Conservation (phyloP, 257 asterid species). For the Linaria vulgaris region DNA sequence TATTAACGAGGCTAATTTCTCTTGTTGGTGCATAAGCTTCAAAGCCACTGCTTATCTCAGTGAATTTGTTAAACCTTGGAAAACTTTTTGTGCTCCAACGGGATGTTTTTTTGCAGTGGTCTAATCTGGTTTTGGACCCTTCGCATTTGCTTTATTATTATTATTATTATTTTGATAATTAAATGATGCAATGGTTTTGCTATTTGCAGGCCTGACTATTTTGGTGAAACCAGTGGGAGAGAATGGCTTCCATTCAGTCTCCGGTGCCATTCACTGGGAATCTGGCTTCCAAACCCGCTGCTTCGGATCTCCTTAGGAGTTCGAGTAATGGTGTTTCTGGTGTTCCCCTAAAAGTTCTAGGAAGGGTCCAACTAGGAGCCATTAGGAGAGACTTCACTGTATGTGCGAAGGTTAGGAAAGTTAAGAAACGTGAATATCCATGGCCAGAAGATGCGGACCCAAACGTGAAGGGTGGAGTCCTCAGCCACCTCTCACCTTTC, state of each 20-base stretch:
- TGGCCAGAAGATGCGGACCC: conserved; percentile 84
- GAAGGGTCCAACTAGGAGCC: conserved; percentile 56
- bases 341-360: conserved; percentile 61
- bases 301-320: conserved; percentile 72
- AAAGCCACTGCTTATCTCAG: no score
- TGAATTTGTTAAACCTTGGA: background rate
- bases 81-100: no score
- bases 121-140: background rate
- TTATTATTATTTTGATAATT: no score
- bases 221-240: conserved; percentile 19
- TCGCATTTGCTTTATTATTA: conserved; percentile 8
- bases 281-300: conserved; percentile 51
- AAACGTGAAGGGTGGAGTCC: conserved; percentile 75
- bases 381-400: conserved; percentile 49
- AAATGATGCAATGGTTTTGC: no score
- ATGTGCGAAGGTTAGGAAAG: conserved; percentile 63
- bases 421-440: conserved; percentile 73
- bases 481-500: conserved; percentile 43
- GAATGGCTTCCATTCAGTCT: conserved; percentile 66
- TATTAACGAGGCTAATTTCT: no score
- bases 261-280: conserved; percentile 48
- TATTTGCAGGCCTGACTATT: background rate
- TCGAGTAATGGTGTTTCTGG: conserved; percentile 57
- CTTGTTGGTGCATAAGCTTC: no score
- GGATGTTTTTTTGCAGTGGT: no score